Percentiles rank a stretch among this genome's conserved stretches.
These are phyloP conservation scores for Cyclotella cryptica DNA, from an alignment of 108 stramenopile genomes.

Conservation along the genomic window DNA sequence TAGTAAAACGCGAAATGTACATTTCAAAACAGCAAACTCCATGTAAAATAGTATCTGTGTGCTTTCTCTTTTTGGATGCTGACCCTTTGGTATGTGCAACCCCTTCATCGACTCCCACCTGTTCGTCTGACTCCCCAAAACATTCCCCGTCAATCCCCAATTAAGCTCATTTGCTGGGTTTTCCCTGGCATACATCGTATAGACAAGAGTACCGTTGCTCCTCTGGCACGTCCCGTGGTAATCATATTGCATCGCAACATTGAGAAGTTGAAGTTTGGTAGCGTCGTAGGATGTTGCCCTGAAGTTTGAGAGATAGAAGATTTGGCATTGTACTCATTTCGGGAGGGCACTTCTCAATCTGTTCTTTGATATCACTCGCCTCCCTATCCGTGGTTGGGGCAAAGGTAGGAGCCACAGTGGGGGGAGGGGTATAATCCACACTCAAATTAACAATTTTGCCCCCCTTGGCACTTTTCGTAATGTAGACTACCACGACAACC, in stretches of 20 bases:
- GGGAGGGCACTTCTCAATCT: conserved; percentile 48
- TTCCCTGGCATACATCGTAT: conserved; percentile 25
- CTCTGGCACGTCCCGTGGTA: conserved; percentile 14
- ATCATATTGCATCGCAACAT: conserved; percentile 45
- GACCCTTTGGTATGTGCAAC: too few relatives aligned
- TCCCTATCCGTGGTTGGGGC: conserved; percentile 28
- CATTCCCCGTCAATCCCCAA: conserved; percentile 26
- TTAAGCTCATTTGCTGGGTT: conserved; percentile 12
- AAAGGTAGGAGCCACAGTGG: conserved; percentile 3
- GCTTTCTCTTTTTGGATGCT: too few relatives aligned
- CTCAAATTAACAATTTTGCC: conserved; percentile 12
- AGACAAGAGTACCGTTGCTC: conserved; percentile 24
- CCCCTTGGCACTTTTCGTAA: conserved; percentile 33
- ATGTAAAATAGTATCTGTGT: too few relatives aligned
- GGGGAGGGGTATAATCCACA: neutral
- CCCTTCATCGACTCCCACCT: conserved; percentile 49
- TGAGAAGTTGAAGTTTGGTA: conserved; percentile 43
- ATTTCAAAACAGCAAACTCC: too few relatives aligned
- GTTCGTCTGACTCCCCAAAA: conserved; percentile 16
- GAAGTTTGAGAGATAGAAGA: conserved; percentile 39
- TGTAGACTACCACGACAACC: conserved; percentile 32
- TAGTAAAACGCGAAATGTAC: too few relatives aligned
- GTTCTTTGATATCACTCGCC: conserved; percentile 37
- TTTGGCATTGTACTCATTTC: conserved; percentile 58
- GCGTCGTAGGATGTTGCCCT: conserved; percentile 44